Evolutionary conservation across 371 early-diverging fungal species (phyloP).

Genomic region (Rhizopus delemar): DNA sequence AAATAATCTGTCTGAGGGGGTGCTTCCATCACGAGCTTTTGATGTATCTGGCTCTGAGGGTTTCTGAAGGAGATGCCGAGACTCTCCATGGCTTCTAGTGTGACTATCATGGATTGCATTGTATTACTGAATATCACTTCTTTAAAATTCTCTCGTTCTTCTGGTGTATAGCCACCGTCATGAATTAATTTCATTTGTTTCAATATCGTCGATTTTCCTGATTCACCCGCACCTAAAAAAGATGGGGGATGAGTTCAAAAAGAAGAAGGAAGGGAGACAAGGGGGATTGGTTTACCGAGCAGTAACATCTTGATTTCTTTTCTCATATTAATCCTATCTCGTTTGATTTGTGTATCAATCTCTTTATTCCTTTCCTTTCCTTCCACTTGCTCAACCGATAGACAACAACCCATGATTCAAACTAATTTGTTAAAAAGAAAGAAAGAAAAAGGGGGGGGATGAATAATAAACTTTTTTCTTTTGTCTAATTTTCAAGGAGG

Average conservation of each 20-base stretch:
- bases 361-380: constrained; percentile 81
- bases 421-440: background rate
- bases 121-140: constrained; percentile 91
- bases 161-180: constrained; percentile 83
- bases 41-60: constrained; percentile 62
- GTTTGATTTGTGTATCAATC: constrained; percentile 86
- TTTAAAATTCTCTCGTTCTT: constrained; percentile 86
- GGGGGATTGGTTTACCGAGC: constrained; percentile 65
- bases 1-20: constrained; percentile 68
- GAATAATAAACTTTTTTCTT: background rate
- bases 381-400: constrained; percentile 83
- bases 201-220: constrained; percentile 94
- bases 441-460: constrained; percentile 3
- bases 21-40: constrained; percentile 54
- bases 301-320: constrained; percentile 95
- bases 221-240: constrained; percentile 89
- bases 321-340: constrained; percentile 73
- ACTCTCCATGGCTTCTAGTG: constrained; percentile 84
- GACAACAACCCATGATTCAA: constrained; percentile 85
- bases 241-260: too few relatives aligned
- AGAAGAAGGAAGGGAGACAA: too few relatives aligned
- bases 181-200: constrained; percentile 98
- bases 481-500: too few relatives aligned
- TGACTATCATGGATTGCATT: constrained; percentile 87
- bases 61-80: constrained; percentile 68